Evolutionary conservation across 345 rosid genomes (phyloP).

Genomic region (Dovyalis caffra): DNA sequence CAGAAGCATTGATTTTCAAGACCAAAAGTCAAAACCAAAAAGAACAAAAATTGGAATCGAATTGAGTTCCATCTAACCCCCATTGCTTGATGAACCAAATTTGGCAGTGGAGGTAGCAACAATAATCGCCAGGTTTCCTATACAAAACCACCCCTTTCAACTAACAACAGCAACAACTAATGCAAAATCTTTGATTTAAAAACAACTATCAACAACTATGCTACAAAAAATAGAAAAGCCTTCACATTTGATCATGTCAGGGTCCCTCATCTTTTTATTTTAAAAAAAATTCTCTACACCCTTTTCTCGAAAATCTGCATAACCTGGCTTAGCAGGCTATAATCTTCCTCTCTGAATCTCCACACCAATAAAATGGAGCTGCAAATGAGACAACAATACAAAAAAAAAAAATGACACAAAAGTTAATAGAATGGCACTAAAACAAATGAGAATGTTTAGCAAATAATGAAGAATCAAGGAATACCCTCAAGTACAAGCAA

Average conservation of each 20-base stretch:
- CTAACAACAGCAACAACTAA: conserved; percentile 16
- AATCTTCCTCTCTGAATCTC: conserved; percentile 25
- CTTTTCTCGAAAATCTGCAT: conserved; percentile 33
- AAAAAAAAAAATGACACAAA: conserved; percentile 10
- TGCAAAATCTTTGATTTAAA: conserved; percentile 9
- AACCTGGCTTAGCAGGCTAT: conserved; percentile 28
- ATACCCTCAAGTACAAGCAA: conserved; percentile 66
- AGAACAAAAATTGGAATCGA: conserved; percentile 55
- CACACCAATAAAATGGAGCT: conserved; percentile 23
- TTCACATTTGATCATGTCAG: conserved; percentile 33
- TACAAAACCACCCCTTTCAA: conserved; percentile 25
- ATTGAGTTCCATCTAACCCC: conserved; percentile 70
- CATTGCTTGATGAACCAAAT: conserved; percentile 52
- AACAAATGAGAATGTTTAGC: background rate
- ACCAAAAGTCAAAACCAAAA: conserved; percentile 44
- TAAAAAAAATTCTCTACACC: conserved; percentile 32
- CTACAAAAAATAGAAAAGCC: conserved; percentile 35
- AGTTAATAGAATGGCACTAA: background rate
- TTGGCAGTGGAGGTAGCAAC: conserved; percentile 45
- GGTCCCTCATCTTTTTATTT: conserved; percentile 57
- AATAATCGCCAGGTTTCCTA: conserved; percentile 64
- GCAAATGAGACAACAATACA: conserved; percentile 16
- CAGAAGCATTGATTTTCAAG: conserved; percentile 45
- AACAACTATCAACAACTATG: conserved; percentile 27
- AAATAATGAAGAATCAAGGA: conserved; percentile 31